Percentiles rank a stretch among this genome's conserved stretches.
Conservation (phyloP, 2,329 filamentous ascomycete species). For the Trichophyton schoenleinii region DNA sequence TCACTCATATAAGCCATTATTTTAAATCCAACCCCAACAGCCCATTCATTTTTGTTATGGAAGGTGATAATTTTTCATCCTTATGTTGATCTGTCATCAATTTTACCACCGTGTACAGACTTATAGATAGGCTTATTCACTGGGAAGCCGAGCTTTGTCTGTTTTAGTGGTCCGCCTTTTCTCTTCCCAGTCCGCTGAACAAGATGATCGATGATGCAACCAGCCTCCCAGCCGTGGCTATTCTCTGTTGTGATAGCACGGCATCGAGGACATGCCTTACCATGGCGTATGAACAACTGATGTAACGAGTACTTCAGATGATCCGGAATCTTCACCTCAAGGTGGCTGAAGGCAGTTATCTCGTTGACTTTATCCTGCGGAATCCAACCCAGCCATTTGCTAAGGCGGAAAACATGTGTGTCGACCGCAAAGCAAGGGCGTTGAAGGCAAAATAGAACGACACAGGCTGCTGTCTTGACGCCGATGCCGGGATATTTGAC, state of each 20-base stretch:
- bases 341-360: conserved; percentile 44
- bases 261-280: conserved; percentile 49
- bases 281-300: conserved; percentile 49
- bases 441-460: conserved; percentile 52
- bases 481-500: conserved; percentile 51
- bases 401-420: conserved; percentile 53
- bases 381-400: conserved; percentile 50
- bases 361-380: conserved; percentile 38
- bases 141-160: neutral
- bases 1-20: too few species aligned
- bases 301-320: conserved; percentile 52
- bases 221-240: conserved; percentile 50
- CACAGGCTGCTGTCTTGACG: conserved; percentile 54
- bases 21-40: neutral
- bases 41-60: too few species aligned
- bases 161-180: conserved; percentile 17
- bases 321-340: conserved; percentile 49
- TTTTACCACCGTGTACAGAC: neutral
- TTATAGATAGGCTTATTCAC: neutral
- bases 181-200: conserved; percentile 45
- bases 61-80: neutral
- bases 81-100: neutral
- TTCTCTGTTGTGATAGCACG: conserved; percentile 48
- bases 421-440: conserved; percentile 53
- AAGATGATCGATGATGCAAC: conserved; percentile 52